These are phyloP conservation scores for Auricularia auricula-judae DNA, from an alignment of 768 basidiomycete species.

Conservation along the genomic window DNA sequence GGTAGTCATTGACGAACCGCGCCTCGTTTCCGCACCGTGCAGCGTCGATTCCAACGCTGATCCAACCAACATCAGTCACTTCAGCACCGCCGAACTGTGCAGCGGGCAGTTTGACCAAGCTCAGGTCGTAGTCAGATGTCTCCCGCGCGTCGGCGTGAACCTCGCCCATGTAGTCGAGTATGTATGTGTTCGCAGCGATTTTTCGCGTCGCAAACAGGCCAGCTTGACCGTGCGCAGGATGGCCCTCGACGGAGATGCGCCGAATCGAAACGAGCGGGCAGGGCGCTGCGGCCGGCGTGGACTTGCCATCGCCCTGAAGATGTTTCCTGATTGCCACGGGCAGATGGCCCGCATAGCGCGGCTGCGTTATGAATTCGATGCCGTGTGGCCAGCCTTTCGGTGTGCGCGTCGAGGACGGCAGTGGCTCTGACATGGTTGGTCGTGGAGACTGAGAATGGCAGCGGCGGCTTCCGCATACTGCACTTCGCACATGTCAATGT, in stretches of 20 bases:
- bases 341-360: no score
- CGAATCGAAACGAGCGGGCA: constrained; percentile 40
- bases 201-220: constrained; percentile 74
- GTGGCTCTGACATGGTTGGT: no score
- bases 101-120: constrained; percentile 45
- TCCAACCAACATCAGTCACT: constrained; percentile 23
- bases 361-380: no score
- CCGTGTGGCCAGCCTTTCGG: no score
- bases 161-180: constrained; percentile 77
- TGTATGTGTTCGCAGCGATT: constrained; percentile 52
- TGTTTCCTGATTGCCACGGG: no score
- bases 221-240: constrained; percentile 70
- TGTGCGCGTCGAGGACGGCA: no score
- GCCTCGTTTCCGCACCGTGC: constrained; percentile 70
- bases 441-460: no score
- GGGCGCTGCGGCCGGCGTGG: not conserved
- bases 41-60: constrained; percentile 69
- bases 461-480: no score
- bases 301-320: not conserved
- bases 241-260: constrained; percentile 38
- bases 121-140: constrained; percentile 80
- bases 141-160: constrained; percentile 68
- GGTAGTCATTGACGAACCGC: constrained; percentile 84
- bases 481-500: no score
- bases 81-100: not conserved